Percentiles rank a stretch among this genome's conserved stretches.
Evolutionary conservation across 352 stramenopile genomes (phyloP).

Genomic region (Pythium dissotocum): DNA sequence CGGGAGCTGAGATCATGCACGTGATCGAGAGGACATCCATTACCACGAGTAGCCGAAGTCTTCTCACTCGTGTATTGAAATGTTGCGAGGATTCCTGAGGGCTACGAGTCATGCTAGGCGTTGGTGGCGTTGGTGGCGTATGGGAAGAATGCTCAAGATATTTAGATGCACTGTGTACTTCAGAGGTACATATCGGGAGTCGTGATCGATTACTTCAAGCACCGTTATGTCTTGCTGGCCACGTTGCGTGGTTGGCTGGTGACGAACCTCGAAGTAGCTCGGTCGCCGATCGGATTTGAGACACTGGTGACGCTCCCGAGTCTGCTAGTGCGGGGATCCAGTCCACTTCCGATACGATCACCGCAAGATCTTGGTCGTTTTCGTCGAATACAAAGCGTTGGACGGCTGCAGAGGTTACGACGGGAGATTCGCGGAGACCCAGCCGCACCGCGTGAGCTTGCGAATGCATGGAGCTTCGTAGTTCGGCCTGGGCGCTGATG

Average conservation of each 20-base stretch:
- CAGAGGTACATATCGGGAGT: no score
- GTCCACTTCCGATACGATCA: constrained; percentile 54
- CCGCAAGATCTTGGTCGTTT: constrained; percentile 26
- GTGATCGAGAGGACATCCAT: no score
- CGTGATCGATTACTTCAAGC: no score
- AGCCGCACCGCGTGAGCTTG: constrained; percentile 24
- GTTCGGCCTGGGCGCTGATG: constrained; percentile 11
- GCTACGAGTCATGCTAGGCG: no score
- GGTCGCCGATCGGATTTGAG: background rate
- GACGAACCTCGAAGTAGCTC: constrained; percentile 1
- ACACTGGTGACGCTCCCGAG: constrained; percentile 6
- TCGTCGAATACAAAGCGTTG: constrained; percentile 52
- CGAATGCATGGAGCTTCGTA: constrained; percentile 4
- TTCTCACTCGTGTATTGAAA: no score
- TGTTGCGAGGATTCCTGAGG: no score
- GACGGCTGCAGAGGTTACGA: constrained; percentile 34
- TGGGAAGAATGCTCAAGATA: no score
- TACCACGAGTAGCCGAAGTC: no score
- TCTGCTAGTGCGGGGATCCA: constrained; percentile 31
- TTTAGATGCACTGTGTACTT: no score
- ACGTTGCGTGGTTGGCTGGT: background rate
- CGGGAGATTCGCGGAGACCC: constrained; percentile 3
- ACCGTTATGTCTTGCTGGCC: no score
- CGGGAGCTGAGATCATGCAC: no score
- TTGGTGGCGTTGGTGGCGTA: no score